phyloP scores from a whole-genome alignment of 306 rosid species.

The Gastrolobium bilobum region DNA sequence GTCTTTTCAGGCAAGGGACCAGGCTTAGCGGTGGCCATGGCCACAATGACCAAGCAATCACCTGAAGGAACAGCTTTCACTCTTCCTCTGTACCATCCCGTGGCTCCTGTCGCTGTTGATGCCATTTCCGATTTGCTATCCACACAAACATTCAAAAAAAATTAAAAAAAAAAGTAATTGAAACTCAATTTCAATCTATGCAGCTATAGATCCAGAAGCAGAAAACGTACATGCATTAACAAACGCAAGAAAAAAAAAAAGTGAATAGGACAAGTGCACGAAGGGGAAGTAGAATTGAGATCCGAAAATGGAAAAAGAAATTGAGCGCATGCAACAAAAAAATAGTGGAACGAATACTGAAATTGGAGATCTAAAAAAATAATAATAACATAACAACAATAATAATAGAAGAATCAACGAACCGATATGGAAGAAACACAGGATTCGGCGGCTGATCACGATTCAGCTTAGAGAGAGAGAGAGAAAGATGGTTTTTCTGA shows the following conservation, averaged over 20 bases:
- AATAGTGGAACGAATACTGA: neutral
- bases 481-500: constrained; percentile 9
- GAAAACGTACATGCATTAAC: constrained; percentile 34
- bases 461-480: neutral
- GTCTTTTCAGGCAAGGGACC: constrained; percentile 91
- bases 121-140: constrained; percentile 69
- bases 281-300: constrained; percentile 14
- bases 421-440: neutral
- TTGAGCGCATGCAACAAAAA: constrained; percentile 24
- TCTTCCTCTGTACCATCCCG: constrained; percentile 90
- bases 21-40: constrained; percentile 72
- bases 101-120: constrained; percentile 66
- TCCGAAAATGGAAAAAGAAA: constrained; percentile 8
- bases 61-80: constrained; percentile 96
- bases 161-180: neutral
- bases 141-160: neutral
- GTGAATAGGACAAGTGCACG: neutral
- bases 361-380: constrained; percentile 21
- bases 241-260: neutral
- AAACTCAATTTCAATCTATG: neutral
- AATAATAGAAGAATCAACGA: neutral
- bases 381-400: neutral
- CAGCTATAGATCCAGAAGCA: constrained; percentile 7
- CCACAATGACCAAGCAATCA: constrained; percentile 86
- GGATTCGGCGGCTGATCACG: constrained; percentile 49